These are phyloP conservation scores for Colletotrichum lindemuthianum DNA, from an alignment of 2,329 filamentous ascomycete species.

Conservation along the genomic window DNA sequence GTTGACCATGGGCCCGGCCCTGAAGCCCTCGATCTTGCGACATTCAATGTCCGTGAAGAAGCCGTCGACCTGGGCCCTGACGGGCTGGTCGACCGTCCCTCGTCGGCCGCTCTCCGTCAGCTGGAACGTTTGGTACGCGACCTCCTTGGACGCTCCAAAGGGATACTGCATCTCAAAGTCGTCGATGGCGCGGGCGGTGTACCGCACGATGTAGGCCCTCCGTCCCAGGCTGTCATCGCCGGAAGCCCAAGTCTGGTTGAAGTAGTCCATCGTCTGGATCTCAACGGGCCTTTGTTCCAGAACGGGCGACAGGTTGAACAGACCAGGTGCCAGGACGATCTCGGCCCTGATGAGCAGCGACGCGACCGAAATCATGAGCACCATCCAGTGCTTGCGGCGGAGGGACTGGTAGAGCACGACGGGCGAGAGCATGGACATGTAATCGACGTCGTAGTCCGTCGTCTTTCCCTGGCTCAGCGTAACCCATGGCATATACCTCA, in stretches of 20 bases:
- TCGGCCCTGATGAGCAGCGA: conserved; percentile 15
- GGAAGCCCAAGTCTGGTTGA: not conserved
- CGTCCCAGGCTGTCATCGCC: not conserved
- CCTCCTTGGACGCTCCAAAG: conserved; percentile 6
- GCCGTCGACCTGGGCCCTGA: conserved; percentile 10
- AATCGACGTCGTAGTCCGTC: conserved; percentile 16
- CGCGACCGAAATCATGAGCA: conserved; percentile 1
- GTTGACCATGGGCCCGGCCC: not conserved
- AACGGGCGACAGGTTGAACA: conserved; percentile 8
- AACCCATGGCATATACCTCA: conserved; percentile 29
- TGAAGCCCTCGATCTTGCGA: not conserved
- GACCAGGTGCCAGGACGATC: conserved; percentile 25
- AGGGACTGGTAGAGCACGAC: conserved; percentile 11
- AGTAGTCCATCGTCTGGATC: not conserved
- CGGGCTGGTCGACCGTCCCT: conserved; percentile 1
- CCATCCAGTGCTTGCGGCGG: conserved; percentile 8
- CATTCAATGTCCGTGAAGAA: conserved; percentile 9
- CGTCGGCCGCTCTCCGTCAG: not conserved
- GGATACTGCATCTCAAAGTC: conserved; percentile 24
- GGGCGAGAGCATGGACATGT: conserved; percentile 24
- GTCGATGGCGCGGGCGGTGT: conserved; percentile 4
- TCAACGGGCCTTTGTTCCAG: not conserved
- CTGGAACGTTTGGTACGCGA: conserved; percentile 22
- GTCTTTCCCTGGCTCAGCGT: not conserved
- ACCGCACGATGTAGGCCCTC: conserved; percentile 12